phyloP scores from a whole-genome alignment of 2,329 filamentous ascomycete genomes.

The Aspergillus sp. region DNA sequence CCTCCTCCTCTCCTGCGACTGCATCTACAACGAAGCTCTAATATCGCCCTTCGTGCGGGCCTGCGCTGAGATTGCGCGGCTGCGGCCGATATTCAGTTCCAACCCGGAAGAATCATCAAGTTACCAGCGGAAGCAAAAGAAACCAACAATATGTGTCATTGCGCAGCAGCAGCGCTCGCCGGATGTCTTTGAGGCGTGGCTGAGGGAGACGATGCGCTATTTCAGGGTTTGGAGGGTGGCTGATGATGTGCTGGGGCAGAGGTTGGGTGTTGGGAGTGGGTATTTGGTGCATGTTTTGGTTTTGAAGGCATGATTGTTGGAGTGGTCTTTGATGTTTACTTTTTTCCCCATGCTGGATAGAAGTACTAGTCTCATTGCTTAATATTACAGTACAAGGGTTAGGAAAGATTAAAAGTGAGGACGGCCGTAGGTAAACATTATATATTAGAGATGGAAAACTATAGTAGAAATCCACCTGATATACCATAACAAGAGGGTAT shows the following conservation, averaged over 20 bases:
- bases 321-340: background rate
- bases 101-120: background rate
- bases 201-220: conserved; percentile 62
- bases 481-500: conserved; percentile 16
- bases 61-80: conserved; percentile 70
- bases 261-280: conserved; percentile 64
- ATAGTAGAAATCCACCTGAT: conserved; percentile 6
- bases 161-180: conserved; percentile 86
- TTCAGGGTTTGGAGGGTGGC: conserved; percentile 79
- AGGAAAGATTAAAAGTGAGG: background rate
- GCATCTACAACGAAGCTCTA: conserved; percentile 89
- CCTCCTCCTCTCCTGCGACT: conserved; percentile 81
- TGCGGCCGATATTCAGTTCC: conserved; percentile 48
- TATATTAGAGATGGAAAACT: conserved; percentile 17
- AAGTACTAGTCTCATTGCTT: background rate
- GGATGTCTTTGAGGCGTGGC: conserved; percentile 82
- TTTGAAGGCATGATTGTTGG: conserved; percentile 40
- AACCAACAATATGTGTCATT: conserved; percentile 70
- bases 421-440: conserved; percentile 20
- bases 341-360: background rate
- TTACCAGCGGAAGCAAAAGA: background rate
- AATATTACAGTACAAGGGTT: background rate
- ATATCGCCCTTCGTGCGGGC: conserved; percentile 79
- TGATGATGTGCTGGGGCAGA: conserved; percentile 59
- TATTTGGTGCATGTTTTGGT: conserved; percentile 82